Conservation (phyloP, 306 rosid species). For the Hylodesmum podocarpum region DNA sequence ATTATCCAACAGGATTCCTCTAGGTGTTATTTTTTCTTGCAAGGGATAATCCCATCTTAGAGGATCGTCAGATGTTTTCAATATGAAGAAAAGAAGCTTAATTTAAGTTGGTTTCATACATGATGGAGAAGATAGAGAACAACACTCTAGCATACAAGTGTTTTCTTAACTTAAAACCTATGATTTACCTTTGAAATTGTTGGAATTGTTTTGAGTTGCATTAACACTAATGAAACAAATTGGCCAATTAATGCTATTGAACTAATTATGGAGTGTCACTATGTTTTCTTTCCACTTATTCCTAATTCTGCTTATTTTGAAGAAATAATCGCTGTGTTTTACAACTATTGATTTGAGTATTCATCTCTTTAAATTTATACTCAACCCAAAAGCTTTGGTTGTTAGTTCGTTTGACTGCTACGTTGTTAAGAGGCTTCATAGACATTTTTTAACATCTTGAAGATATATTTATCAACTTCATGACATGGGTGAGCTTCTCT, state of each 20-base stretch:
- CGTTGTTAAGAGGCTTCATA: not conserved
- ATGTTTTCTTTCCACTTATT: not conserved
- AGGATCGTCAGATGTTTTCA: not conserved
- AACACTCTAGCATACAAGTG: not conserved
- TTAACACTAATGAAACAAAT: not conserved
- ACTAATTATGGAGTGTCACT: not conserved
- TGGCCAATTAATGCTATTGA: not conserved
- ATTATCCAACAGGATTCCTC: not conserved
- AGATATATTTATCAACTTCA: conserved; percentile 3
- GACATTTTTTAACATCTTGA: not conserved
- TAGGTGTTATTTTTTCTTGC: not conserved
- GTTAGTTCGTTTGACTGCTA: not conserved
- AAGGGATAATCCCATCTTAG: not conserved
- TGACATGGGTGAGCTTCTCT: too few relatives aligned
- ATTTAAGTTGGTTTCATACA: not conserved
- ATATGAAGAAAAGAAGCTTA: not conserved
- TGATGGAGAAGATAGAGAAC: not conserved
- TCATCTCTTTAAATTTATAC: not conserved
- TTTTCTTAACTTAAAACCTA: not conserved
- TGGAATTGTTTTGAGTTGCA: not conserved
- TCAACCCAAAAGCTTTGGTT: not conserved
- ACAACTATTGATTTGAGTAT: not conserved
- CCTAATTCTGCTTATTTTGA: too few relatives aligned
- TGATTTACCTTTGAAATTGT: not conserved
- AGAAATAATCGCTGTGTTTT: not conserved